Percentiles rank a stretch among this genome's conserved stretches.
These are phyloP conservation scores for Drechslerella coelobrocha DNA, from an alignment of 2,329 filamentous ascomycete genomes.

Conservation along the genomic window DNA sequence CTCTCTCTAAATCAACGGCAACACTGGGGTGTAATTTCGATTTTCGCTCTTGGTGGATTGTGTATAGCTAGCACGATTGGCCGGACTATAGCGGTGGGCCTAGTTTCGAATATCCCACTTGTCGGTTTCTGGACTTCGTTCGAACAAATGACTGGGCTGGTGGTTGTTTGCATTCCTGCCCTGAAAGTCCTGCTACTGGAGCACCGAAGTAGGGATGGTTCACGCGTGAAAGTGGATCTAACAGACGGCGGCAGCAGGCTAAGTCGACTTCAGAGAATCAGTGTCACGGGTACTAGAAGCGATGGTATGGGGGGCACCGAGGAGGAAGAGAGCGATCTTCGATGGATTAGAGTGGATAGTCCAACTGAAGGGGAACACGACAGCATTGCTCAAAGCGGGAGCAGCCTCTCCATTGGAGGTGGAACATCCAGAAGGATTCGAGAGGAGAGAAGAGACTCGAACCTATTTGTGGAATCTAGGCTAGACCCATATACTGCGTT, in stretches of 20 bases:
- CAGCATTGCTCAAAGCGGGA: not conserved
- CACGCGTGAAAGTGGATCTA: slow-evolving; percentile 26
- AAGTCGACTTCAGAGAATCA: slow-evolving; percentile 36
- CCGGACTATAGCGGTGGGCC: slow-evolving; percentile 37
- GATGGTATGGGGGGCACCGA: slow-evolving; percentile 14
- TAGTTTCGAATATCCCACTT: slow-evolving; percentile 28
- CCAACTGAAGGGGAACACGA: slow-evolving; percentile 14
- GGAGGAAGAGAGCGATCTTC: slow-evolving; percentile 7
- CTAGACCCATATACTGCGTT: not conserved
- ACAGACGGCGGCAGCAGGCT: slow-evolving; percentile 35
- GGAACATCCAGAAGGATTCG: not conserved
- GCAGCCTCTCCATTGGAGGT: slow-evolving; percentile 22
- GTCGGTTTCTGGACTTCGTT: slow-evolving; percentile 42
- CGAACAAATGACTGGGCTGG: slow-evolving; percentile 44
- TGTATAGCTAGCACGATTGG: slow-evolving; percentile 44
- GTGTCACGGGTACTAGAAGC: slow-evolving; percentile 19
- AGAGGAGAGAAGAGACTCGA: not conserved
- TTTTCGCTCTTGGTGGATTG: slow-evolving; percentile 43
- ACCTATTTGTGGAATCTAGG: not conserved
- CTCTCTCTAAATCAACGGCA: slow-evolving; percentile 36
- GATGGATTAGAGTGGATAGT: slow-evolving; percentile 44
- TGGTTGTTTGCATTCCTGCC: slow-evolving; percentile 37
- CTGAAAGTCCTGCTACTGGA: slow-evolving; percentile 42
- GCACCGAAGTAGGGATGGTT: slow-evolving; percentile 37
- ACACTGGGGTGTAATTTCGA: slow-evolving; percentile 44